These are phyloP conservation scores for Corylus avellana DNA, from an alignment of 306 rosid genomes.

Conservation along the genomic window DNA sequence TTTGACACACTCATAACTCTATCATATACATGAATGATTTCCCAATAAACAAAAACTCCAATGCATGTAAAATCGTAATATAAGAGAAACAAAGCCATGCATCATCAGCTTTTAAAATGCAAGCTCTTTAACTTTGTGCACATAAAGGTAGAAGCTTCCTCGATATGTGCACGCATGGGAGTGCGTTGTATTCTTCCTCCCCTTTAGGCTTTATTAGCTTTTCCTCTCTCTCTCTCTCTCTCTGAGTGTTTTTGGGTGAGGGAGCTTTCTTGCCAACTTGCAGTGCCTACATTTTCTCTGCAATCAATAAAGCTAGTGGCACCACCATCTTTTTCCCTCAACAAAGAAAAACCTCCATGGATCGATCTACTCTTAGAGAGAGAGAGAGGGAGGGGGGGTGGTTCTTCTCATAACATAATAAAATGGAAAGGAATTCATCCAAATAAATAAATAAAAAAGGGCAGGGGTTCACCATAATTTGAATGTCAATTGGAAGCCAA, in stretches of 20 bases:
- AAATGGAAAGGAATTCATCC: constrained; percentile 21
- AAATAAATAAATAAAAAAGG: too few relatives aligned
- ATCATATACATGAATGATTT: constrained; percentile 18
- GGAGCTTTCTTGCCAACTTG: constrained; percentile 77
- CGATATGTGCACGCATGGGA: constrained; percentile 84
- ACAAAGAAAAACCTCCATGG: constrained; percentile 35
- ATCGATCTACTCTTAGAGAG: constrained; percentile 36
- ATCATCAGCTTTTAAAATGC: constrained; percentile 61
- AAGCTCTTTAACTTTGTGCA: constrained; percentile 48
- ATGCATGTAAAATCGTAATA: constrained; percentile 28
- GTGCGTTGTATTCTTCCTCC: constrained; percentile 99
- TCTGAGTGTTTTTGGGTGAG: constrained; percentile 45
- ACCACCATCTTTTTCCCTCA: constrained; percentile 34
- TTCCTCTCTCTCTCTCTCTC: constrained; percentile 27
- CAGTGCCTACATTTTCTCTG: constrained; percentile 73
- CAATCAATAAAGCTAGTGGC: constrained; percentile 82
- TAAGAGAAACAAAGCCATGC: constrained; percentile 24
- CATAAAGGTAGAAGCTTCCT: constrained; percentile 98
- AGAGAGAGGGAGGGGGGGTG: background rate
- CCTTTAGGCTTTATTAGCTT: constrained; percentile 90
- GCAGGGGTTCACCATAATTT: background rate
- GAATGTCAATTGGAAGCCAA: constrained; percentile 29
- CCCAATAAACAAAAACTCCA: constrained; percentile 7
- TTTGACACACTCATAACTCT: constrained; percentile 8
- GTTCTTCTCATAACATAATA: background rate